These are phyloP conservation scores for Spirogloea muscicola DNA, from an alignment of 139 green algal genomes.

Conservation along the genomic window DNA sequence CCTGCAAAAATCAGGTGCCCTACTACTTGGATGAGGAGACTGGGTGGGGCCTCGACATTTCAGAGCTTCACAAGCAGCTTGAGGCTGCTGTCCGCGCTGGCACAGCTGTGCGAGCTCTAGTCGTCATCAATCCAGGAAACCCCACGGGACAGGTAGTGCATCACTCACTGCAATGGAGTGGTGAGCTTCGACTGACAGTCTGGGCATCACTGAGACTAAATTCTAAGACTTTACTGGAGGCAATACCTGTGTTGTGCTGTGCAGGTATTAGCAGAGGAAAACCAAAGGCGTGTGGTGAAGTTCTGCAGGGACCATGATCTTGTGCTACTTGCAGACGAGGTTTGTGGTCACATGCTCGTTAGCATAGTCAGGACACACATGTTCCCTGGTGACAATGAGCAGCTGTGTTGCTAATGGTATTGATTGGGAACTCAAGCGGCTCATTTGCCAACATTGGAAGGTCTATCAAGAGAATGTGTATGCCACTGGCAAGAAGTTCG, in stretches of 20 bases:
- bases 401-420: not conserved
- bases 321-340: constrained; percentile 87
- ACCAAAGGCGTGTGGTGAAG: constrained; percentile 51
- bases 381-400: not conserved
- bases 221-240: too few species aligned
- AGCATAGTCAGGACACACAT: too few species aligned
- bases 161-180: too few species aligned
- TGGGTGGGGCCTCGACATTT: constrained; percentile 70
- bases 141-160: constrained; percentile 82
- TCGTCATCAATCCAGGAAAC: constrained; percentile 95
- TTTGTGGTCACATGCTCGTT: too few species aligned
- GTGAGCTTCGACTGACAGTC: not conserved
- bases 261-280: constrained; percentile 26
- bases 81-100: constrained; percentile 52
- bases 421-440: too few species aligned
- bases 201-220: not conserved
- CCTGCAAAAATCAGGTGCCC: too few species aligned
- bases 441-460: too few species aligned
- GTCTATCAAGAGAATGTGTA: constrained; percentile 98
- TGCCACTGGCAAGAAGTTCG: constrained; percentile 74
- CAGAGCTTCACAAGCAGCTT: constrained; percentile 56
- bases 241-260: too few species aligned
- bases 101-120: constrained; percentile 69
- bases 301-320: constrained; percentile 76
- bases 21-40: constrained; percentile 85